These are phyloP conservation scores for Pestalotiopsis sp. DNA, from an alignment of 2,329 filamentous ascomycete species.

Conservation along the genomic window DNA sequence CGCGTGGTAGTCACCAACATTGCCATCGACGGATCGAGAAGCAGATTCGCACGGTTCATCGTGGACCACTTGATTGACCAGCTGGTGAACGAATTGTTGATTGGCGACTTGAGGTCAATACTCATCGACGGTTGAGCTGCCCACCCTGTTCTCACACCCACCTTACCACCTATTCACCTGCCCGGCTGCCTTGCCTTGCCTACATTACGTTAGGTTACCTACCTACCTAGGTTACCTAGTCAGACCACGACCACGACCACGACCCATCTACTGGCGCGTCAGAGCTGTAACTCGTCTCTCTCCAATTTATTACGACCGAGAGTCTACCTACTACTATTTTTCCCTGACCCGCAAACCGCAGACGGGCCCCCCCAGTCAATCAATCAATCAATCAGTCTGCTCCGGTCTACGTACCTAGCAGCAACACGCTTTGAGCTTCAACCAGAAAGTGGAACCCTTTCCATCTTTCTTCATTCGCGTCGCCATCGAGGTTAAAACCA, in stretches of 20 bases:
- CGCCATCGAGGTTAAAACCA: neutral
- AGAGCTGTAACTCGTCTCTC: neutral
- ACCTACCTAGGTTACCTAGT: neutral
- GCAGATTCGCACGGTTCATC: no score
- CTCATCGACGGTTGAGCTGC: no score
- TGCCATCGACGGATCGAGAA: no score
- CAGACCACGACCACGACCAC: neutral
- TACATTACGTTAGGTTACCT: neutral
- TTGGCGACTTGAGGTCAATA: no score
- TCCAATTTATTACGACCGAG: neutral
- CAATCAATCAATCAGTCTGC: neutral
- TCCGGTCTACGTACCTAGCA: neutral
- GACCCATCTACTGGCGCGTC: neutral
- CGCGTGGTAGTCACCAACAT: neutral
- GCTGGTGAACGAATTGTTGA: no score
- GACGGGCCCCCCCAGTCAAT: neutral
- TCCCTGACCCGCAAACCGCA: neutral
- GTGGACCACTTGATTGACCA: no score
- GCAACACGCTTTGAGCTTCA: conserved; percentile 11
- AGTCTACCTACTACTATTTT: neutral
- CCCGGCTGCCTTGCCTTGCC: neutral
- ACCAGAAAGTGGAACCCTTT: conserved; percentile 2
- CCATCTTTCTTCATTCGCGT: conserved; percentile 3
- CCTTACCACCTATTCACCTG: neutral
- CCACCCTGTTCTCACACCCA: no score